Conservation (phyloP, 2,329 filamentous ascomycete species). For the Colletotrichum coccodes region DNA sequence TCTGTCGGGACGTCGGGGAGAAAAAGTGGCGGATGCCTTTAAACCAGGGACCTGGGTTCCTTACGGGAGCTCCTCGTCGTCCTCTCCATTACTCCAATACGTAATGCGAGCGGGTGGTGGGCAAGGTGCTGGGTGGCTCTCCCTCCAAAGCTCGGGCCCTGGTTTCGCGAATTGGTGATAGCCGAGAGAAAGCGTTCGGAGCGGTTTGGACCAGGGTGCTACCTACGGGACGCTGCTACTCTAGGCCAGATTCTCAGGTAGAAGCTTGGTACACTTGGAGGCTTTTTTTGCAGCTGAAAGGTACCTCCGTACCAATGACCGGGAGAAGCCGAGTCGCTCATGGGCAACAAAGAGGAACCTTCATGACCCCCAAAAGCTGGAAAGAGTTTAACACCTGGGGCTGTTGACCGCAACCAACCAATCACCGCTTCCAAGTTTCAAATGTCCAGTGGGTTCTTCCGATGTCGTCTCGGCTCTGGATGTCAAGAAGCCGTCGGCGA, state of each 20-base stretch:
- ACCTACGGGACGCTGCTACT: not conserved
- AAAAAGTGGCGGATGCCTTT: conserved; percentile 14
- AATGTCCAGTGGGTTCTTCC: conserved; percentile 11
- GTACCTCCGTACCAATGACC: conserved; percentile 22
- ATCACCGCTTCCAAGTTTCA: conserved; percentile 27
- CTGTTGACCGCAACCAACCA: not conserved
- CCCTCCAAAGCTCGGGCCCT: conserved; percentile 22
- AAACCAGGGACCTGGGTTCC: not conserved
- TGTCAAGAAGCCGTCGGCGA: conserved; percentile 9
- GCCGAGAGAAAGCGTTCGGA: conserved; percentile 34
- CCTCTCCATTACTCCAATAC: conserved; percentile 14
- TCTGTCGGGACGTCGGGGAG: not conserved
- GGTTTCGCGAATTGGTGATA: conserved; percentile 28
- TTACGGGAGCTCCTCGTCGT: not conserved
- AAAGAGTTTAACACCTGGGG: conserved; percentile 11
- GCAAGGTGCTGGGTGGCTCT: not conserved
- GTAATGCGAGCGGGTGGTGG: conserved; percentile 25
- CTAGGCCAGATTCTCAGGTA: not conserved
- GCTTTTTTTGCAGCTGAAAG: conserved; percentile 29
- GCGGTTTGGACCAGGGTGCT: conserved; percentile 1
- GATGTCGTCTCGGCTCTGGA: conserved; percentile 27
- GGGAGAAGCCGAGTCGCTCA: conserved; percentile 17
- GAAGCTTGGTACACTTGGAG: not conserved
- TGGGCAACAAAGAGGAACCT: not conserved
- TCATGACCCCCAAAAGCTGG: not conserved